Evolutionary conservation across 1,284 basidiomycete genomes (phyloP).

Genomic region (Ustilago trichophora): DNA sequence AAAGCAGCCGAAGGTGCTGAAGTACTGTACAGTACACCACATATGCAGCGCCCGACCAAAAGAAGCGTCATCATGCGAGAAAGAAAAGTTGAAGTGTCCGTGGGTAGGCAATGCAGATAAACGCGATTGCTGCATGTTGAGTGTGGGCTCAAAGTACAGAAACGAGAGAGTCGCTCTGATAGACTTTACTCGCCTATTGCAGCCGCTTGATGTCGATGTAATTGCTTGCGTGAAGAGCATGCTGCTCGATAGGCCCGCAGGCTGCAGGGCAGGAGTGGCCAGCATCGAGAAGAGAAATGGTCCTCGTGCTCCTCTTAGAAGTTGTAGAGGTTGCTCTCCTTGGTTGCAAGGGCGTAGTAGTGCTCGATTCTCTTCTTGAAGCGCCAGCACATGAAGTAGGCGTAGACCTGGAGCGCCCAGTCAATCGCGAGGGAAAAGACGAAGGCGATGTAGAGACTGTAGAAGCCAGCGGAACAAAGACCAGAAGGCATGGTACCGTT

Average conservation of each 20-base stretch:
- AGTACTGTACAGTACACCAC: slow-evolving; percentile 6
- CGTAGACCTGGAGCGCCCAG: slow-evolving; percentile 75
- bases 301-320: too few relatives aligned
- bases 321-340: slow-evolving; percentile 46
- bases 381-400: slow-evolving; percentile 61
- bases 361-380: slow-evolving; percentile 64
- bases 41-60: too few relatives aligned
- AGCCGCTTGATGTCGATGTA: too few relatives aligned
- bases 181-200: too few relatives aligned
- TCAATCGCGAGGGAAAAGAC: slow-evolving; percentile 76
- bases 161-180: too few relatives aligned
- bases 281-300: too few relatives aligned
- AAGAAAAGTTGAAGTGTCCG: slow-evolving; percentile 11
- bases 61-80: background rate
- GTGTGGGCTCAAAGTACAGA: too few relatives aligned
- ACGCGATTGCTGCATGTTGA: too few relatives aligned
- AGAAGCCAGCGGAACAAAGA: slow-evolving; percentile 75
- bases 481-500: slow-evolving; percentile 70
- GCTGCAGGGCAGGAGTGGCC: too few relatives aligned
- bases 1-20: background rate
- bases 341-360: slow-evolving; percentile 51
- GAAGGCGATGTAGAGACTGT: slow-evolving; percentile 75
- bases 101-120: background rate
- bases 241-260: background rate
- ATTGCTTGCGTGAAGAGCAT: too few relatives aligned